These are phyloP conservation scores for Lactarius quietus DNA, from an alignment of 768 basidiomycete species.

Conservation along the genomic window DNA sequence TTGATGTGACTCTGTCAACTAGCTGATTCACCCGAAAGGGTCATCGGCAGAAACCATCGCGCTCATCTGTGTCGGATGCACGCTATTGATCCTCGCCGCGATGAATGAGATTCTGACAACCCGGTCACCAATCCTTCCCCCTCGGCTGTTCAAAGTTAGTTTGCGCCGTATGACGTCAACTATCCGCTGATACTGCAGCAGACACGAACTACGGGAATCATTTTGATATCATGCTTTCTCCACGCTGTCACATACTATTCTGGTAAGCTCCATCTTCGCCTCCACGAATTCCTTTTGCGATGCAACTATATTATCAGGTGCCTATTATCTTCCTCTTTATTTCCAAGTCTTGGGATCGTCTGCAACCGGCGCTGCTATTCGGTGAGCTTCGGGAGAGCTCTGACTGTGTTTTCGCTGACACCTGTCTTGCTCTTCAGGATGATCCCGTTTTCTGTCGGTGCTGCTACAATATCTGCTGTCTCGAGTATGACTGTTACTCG, in stretches of 20 bases:
- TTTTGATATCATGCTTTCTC: slow-evolving; percentile 55
- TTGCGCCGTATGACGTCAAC: neutral
- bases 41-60: slow-evolving; percentile 52
- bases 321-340: slow-evolving; percentile 71
- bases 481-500: slow-evolving; percentile 57
- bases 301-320: slow-evolving; percentile 33
- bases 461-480: slow-evolving; percentile 48
- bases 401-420: neutral
- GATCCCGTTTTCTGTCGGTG: slow-evolving; percentile 68
- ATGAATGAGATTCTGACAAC: slow-evolving; percentile 60
- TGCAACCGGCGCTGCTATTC: slow-evolving; percentile 64
- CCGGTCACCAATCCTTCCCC: slow-evolving; percentile 68
- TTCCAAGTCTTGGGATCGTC: slow-evolving; percentile 76
- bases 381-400: slow-evolving; percentile 36
- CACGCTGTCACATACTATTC: slow-evolving; percentile 64
- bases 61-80: slow-evolving; percentile 55
- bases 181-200: slow-evolving; percentile 26
- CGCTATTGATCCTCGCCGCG: slow-evolving; percentile 46
- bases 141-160: slow-evolving; percentile 65
- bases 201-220: slow-evolving; percentile 69
- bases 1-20: neutral
- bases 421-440: slow-evolving; percentile 43
- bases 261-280: slow-evolving; percentile 31
- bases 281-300: neutral
- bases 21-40: slow-evolving; percentile 42